Conservation (phyloP, 2,329 filamentous ascomycete species). For the Neoascochyta sp. region DNA sequence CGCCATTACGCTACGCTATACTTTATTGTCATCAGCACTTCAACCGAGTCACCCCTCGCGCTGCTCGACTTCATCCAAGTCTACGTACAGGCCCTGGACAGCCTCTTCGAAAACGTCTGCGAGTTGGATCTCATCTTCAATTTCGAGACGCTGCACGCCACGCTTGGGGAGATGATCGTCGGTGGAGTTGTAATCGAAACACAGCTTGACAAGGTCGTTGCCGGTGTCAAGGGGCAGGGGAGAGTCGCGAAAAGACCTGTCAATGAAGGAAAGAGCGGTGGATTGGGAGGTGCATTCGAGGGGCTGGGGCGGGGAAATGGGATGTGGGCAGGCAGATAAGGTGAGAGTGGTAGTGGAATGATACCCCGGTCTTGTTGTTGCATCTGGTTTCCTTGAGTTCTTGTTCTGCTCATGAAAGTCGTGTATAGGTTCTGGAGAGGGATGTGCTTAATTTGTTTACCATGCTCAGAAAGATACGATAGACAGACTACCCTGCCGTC, state of each 20-base stretch:
- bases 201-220: conserved; percentile 79
- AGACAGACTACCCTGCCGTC: too few relatives aligned
- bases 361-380: too few relatives aligned
- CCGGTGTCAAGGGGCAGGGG: conserved; percentile 73
- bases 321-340: conserved; percentile 31
- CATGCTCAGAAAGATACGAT: too few relatives aligned
- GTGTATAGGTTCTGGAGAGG: too few relatives aligned
- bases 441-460: too few relatives aligned
- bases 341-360: too few relatives aligned
- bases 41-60: conserved; percentile 91
- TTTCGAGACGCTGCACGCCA: conserved; percentile 92
- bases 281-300: conserved; percentile 22
- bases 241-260: conserved; percentile 75
- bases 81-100: conserved; percentile 92
- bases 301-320: conserved; percentile 32
- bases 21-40: conserved; percentile 96
- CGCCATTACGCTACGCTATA: conserved; percentile 97
- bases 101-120: conserved; percentile 97
- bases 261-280: conserved; percentile 57
- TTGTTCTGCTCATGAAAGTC: too few relatives aligned
- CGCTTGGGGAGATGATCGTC: conserved; percentile 89
- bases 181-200: conserved; percentile 94
- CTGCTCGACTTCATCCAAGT: conserved; percentile 97
- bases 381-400: too few relatives aligned
- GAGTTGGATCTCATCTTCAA: conserved; percentile 98